A percentile compares a stretch with the other conserved stretches of the same genome.
These are phyloP conservation scores for Sclerotinia glacialis DNA, from an alignment of 2,329 filamentous ascomycete species.

Conservation along the genomic window DNA sequence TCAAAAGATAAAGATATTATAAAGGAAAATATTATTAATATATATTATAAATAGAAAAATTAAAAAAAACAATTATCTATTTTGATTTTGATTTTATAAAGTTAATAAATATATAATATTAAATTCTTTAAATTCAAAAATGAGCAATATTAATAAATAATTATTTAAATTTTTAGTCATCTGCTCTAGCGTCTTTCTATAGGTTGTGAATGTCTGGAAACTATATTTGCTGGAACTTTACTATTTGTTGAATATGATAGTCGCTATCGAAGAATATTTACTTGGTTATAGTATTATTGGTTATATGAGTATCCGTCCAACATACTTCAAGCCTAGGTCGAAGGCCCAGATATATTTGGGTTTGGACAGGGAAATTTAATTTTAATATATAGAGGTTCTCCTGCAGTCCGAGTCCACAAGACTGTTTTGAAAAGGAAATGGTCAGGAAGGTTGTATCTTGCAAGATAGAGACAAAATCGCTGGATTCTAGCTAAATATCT, in stretches of 20 bases:
- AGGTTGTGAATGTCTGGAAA: background rate
- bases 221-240: background rate
- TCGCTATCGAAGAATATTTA: conserved; percentile 6
- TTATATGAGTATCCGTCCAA: background rate
- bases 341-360: background rate
- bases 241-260: background rate
- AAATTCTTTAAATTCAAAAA: background rate
- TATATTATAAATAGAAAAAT: too few species aligned
- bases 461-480: background rate
- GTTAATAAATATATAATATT: background rate
- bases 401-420: background rate
- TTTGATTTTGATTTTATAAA: background rate
- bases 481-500: background rate
- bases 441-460: conserved; percentile 10
- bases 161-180: too few species aligned
- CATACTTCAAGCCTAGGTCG: background rate
- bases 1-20: too few species aligned
- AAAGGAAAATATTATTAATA: too few species aligned
- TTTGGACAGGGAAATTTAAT: too few species aligned
- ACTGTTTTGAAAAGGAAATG: conserved; percentile 12
- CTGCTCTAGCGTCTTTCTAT: too few species aligned
- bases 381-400: conserved; percentile 4
- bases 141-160: background rate
- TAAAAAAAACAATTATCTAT: too few species aligned
- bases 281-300: background rate